These are phyloP conservation scores for Hyaloperonospora arabidopsidis DNA, from an alignment of 352 stramenopile genomes.

Conservation along the genomic window DNA sequence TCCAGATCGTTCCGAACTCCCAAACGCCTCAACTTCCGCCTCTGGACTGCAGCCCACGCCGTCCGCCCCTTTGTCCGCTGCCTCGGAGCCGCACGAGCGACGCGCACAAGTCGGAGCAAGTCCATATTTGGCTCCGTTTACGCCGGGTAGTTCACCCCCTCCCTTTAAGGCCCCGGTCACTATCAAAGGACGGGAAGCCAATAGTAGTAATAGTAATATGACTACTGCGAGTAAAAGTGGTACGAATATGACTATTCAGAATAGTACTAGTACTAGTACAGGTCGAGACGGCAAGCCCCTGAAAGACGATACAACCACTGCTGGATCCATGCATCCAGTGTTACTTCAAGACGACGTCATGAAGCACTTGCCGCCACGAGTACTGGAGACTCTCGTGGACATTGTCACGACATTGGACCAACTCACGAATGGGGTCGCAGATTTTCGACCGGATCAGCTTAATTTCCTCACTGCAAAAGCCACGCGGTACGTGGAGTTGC, in stretches of 20 bases:
- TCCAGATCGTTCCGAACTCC: constrained; percentile 5
- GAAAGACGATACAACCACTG: constrained; percentile 7
- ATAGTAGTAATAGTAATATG: not conserved
- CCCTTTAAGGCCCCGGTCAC: constrained; percentile 47
- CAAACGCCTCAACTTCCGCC: not conserved
- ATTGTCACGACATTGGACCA: constrained; percentile 65
- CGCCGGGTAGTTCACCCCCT: constrained; percentile 50
- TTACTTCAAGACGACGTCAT: constrained; percentile 52
- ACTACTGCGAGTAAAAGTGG: too few relatives aligned
- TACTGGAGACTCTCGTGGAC: constrained; percentile 50
- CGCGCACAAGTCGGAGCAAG: constrained; percentile 55
- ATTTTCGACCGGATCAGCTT: constrained; percentile 55
- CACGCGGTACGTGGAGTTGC: constrained; percentile 51
- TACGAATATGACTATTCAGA: too few relatives aligned
- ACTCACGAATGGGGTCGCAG: constrained; percentile 45
- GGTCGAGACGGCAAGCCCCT: constrained; percentile 37
- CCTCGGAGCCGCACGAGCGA: constrained; percentile 36
- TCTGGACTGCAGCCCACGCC: constrained; percentile 18
- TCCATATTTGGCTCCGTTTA: constrained; percentile 63
- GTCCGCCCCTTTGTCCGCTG: constrained; percentile 8
- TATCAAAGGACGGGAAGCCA: constrained; percentile 8
- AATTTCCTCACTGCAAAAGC: constrained; percentile 52
- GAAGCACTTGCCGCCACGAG: constrained; percentile 41
- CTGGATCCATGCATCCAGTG: constrained; percentile 17
- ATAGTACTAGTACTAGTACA: too few relatives aligned